Base-by-base conservation (phyloP, 202 grass and related monocot species). In the Schoenoplectus tabernaemontani region DNA sequence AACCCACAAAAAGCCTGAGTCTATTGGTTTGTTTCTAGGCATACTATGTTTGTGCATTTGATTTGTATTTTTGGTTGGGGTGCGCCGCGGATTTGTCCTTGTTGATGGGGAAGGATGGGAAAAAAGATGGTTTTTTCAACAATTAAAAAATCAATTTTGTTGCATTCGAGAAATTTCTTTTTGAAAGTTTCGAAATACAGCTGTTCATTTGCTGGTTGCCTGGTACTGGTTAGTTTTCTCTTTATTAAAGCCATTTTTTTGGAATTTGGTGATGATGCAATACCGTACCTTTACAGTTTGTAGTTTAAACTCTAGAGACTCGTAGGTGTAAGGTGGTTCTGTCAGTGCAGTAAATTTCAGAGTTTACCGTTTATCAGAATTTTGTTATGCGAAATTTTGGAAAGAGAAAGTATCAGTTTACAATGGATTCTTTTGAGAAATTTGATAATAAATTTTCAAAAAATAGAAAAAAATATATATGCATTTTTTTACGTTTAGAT, bases 141-240 rank as follows among this genome's bases (percentile, higher is more conserved):
- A 26, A 20, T 59, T 59, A 56, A 56, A 58, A 58, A 11, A 63
- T 34, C 3, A 15, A 41, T 67, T 41, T 70, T 46, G 65, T 69
- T 69, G 19, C 3, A 24, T 69, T 44, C 38, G 65, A 69, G 39
- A 73, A 53, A 32, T 53, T 51, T 53, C n/a, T 71, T 48, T 65
- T 71, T 47, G 67, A 71, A 30, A 48, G 12, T 22, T 15, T 71
- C 67, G 67, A 71, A 71, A 71, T 71, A 71, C 67, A 71, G 67
- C 67, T 71, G 67, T 48, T 2, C 2, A 7, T 30, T 48, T 46
- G 42, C 42, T 71, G 67, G 67, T 48, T 72, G 68, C 4, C 22
- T 32, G 68, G 5, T 10, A 30, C 24, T 24, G 1, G 37, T 70
- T 6, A 2, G 20, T 23, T 70, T 20, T 24, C n/a, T 53, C 32